Conservation (phyloP, 805 yeast species). For the Yarrowia hollandica region DNA sequence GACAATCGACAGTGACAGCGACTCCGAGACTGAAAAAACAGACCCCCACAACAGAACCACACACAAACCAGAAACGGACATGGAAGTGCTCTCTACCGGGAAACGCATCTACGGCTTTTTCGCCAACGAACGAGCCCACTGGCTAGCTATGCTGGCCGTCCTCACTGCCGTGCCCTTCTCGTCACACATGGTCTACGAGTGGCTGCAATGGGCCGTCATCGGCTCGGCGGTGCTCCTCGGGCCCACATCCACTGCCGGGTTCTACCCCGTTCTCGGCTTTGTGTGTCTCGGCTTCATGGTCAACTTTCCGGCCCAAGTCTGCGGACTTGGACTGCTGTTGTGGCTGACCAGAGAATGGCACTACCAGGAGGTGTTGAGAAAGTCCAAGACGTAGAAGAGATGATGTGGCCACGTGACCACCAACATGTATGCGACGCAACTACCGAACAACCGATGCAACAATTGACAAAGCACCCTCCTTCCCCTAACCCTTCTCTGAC, state of each 20-base stretch:
- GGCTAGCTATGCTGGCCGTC: background rate
- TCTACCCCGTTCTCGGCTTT: conserved; percentile 28
- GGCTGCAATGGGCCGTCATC: conserved; percentile 18
- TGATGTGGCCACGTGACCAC: too few relatives aligned
- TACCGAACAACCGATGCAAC: too few relatives aligned
- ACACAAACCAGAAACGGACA: background rate
- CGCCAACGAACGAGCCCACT: background rate
- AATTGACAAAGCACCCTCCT: too few relatives aligned
- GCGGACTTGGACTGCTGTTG: conserved; percentile 20
- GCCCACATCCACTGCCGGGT: conserved; percentile 18
- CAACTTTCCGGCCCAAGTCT: conserved; percentile 29
- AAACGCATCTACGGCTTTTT: background rate
- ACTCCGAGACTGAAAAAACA: background rate
- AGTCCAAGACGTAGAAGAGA: background rate
- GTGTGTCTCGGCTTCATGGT: conserved; percentile 30
- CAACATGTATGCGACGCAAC: too few relatives aligned
- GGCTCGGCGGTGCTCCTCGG: conserved; percentile 15
- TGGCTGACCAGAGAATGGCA: conserved; percentile 15
- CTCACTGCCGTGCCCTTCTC: background rate
- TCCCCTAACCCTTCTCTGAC: too few relatives aligned
- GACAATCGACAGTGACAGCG: background rate
- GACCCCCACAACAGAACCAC: background rate
- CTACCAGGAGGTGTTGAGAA: background rate
- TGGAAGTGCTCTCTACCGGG: background rate
- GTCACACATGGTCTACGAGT: background rate